These are phyloP conservation scores for Breynia disticha DNA, from an alignment of 441 rosid species.

Conservation along the genomic window DNA sequence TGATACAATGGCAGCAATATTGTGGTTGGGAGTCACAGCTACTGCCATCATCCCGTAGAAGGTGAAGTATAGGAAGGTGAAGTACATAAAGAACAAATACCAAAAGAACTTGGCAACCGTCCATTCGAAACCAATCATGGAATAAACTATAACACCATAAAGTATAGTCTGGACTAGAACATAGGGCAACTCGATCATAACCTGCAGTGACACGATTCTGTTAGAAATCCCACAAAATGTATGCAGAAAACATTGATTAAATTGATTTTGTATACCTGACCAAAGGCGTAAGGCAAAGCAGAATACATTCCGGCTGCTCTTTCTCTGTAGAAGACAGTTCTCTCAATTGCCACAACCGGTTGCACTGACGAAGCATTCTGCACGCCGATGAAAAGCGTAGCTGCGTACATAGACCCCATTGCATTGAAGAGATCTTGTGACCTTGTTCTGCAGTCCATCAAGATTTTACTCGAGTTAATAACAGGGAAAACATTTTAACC, in stretches of 20 bases:
- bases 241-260: neutral
- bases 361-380: slow-evolving; percentile 44
- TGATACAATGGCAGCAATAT: slow-evolving; percentile 41
- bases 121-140: slow-evolving; percentile 58
- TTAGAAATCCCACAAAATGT: neutral
- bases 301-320: slow-evolving; percentile 69
- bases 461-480: neutral
- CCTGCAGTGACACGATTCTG: slow-evolving; percentile 19
- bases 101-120: slow-evolving; percentile 43
- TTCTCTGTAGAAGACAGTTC: slow-evolving; percentile 64
- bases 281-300: slow-evolving; percentile 54
- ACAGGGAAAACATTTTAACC: neutral
- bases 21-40: slow-evolving; percentile 49
- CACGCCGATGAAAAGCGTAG: slow-evolving; percentile 52
- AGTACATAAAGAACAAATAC: slow-evolving; percentile 54
- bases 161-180: slow-evolving; percentile 32
- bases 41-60: slow-evolving; percentile 59
- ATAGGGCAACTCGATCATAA: slow-evolving; percentile 49
- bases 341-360: slow-evolving; percentile 45
- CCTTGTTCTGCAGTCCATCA: slow-evolving; percentile 16
- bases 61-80: slow-evolving; percentile 54
- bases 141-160: slow-evolving; percentile 42
- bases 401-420: slow-evolving; percentile 63
- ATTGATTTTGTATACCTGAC: slow-evolving; percentile 3
- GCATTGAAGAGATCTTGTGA: slow-evolving; percentile 42